Evolutionary conservation across 352 stramenopile genomes (phyloP).

Genomic region (Globisporangium camurandrum): DNA sequence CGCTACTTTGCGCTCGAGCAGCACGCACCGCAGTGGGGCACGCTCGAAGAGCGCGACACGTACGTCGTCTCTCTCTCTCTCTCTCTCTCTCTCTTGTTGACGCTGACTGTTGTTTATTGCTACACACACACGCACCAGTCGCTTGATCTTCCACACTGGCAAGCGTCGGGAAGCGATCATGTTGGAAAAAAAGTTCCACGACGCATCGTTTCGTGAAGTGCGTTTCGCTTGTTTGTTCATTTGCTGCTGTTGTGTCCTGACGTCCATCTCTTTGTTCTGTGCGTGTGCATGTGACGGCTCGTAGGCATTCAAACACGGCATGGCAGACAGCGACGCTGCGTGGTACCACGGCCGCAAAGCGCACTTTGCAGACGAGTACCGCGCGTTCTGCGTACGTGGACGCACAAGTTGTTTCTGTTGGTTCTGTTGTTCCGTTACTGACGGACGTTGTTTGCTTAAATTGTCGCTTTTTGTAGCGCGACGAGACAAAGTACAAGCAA

Average conservation of each 20-base stretch:
- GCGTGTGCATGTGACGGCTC: constrained; percentile 7
- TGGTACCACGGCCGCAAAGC: constrained; percentile 39
- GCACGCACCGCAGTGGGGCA: constrained; percentile 47
- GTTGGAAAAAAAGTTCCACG: constrained; percentile 62
- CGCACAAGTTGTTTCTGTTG: not conserved
- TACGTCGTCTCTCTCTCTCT: too few species aligned
- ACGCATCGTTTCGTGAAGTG: constrained; percentile 47
- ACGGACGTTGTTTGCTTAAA: not conserved
- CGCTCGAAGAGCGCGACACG: constrained; percentile 44
- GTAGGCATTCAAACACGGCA: constrained; percentile 17
- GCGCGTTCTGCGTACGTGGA: constrained; percentile 59
- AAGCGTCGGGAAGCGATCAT: constrained; percentile 56
- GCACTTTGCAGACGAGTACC: constrained; percentile 42
- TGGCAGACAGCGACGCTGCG: constrained; percentile 28
- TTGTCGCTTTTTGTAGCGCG: constrained; percentile 21
- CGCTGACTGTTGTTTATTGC: constrained; percentile 4
- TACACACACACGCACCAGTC: constrained; percentile 18
- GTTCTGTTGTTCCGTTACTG: not conserved
- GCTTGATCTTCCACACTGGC: constrained; percentile 57
- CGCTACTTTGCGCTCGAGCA: constrained; percentile 49
- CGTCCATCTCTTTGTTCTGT: not conserved
- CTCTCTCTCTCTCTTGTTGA: not conserved
- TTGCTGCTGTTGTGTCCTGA: too few species aligned
- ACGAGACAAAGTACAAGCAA: constrained; percentile 74
- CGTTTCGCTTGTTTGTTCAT: too few species aligned